Evolutionary conservation across 805 yeast genomes (phyloP).

Genomic region (Ogataea saltuana): DNA sequence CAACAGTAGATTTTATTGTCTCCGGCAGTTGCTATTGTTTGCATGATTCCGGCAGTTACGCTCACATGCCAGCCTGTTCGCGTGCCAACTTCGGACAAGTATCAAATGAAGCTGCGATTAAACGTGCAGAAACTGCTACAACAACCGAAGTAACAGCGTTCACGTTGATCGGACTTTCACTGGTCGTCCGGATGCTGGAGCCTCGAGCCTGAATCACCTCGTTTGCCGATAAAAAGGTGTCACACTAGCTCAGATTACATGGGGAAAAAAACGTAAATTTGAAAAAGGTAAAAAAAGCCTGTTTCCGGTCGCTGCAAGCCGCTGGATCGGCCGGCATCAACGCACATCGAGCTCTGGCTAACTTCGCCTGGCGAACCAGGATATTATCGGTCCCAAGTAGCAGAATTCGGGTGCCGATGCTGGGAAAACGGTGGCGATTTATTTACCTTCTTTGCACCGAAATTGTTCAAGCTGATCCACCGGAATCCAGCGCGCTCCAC

Average conservation of each 20-base stretch:
- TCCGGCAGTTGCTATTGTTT: conserved; percentile 4
- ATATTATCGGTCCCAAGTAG: conserved; percentile 2
- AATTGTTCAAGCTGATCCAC: no score
- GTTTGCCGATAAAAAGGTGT: background rate
- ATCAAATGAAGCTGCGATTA: no score
- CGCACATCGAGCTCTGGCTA: conserved; percentile 5
- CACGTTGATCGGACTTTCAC: no score
- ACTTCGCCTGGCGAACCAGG: background rate
- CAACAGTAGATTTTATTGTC: background rate
- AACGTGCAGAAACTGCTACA: no score
- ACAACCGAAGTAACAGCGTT: no score
- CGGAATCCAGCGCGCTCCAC: no score
- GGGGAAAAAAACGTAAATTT: background rate
- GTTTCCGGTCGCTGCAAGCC: conserved; percentile 5
- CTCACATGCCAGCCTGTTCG: background rate
- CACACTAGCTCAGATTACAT: background rate
- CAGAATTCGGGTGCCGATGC: no score
- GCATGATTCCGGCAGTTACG: conserved; percentile 7
- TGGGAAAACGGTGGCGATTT: no score
- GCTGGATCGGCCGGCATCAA: conserved; percentile 8
- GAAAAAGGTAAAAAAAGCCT: background rate
- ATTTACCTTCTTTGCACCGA: no score
- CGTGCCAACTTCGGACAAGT: background rate
- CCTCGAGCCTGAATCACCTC: no score
- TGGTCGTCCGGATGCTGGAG: no score